Percentiles rank a stretch among this genome's conserved stretches.
Conservation (phyloP, 176 grass and related monocot genomes). For the Oryza meridionalis region DNA sequence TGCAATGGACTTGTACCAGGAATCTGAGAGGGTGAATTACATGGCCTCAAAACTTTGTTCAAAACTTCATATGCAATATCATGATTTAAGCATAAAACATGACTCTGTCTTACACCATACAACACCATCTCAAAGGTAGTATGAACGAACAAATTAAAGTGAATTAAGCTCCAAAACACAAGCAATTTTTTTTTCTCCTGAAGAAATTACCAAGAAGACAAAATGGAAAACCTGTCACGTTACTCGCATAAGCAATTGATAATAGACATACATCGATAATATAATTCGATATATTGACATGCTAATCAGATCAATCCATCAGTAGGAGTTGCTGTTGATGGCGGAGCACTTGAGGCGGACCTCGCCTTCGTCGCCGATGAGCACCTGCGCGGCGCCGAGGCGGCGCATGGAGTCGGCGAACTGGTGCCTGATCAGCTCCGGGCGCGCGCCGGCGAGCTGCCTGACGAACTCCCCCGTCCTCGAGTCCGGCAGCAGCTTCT, state of each 20-base stretch:
- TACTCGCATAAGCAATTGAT: not conserved
- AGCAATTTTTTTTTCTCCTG: not conserved
- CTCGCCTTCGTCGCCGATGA: constrained; percentile 72
- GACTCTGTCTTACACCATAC: not conserved
- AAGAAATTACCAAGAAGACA: constrained; percentile 5
- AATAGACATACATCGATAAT: not conserved
- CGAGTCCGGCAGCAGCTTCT: constrained; percentile 63
- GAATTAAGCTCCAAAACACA: constrained; percentile 22
- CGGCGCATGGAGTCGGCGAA: constrained; percentile 70
- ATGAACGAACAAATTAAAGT: not conserved
- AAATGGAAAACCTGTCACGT: not conserved
- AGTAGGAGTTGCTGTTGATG: constrained; percentile 44
- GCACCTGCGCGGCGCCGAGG: constrained; percentile 65
- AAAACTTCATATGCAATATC: not conserved
- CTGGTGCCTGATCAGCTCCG: constrained; percentile 44
- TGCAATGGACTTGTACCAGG: no score
- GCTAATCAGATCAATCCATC: not conserved
- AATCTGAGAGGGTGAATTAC: no score
- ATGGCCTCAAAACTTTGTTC: not conserved
- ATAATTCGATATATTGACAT: not conserved
- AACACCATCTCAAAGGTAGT: not conserved
- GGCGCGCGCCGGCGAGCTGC: constrained; percentile 24
- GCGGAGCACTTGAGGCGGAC: constrained; percentile 74
- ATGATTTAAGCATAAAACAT: not conserved
- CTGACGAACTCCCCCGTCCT: constrained; percentile 48